These are phyloP conservation scores for Plasmodium berghei DNA, from an alignment of 169 alveolate species.

Conservation along the genomic window DNA sequence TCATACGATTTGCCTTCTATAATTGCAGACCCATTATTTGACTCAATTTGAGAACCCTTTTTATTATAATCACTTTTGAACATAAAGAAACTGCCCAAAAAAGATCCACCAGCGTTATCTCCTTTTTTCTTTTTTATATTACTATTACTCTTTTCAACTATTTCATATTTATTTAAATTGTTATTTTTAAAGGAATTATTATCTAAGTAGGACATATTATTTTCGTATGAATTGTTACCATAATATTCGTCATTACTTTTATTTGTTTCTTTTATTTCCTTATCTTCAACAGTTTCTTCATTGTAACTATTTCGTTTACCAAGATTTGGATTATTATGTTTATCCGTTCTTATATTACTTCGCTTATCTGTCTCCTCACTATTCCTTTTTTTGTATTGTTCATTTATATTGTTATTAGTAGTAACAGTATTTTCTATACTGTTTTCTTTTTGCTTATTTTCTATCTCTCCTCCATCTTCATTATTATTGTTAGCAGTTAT, in stretches of 20 bases:
- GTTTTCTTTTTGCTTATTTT: not conserved
- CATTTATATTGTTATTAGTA: not conserved
- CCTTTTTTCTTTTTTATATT: not conserved
- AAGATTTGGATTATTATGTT: not conserved
- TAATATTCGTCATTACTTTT: not conserved
- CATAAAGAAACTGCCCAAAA: slow-evolving; percentile 35
- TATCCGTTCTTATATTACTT: not conserved
- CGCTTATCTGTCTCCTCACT: not conserved
- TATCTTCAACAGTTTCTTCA: not conserved
- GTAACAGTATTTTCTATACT: not conserved
- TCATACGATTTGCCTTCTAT: slow-evolving; percentile 15
- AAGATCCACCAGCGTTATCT: slow-evolving; percentile 16
- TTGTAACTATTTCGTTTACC: not conserved
- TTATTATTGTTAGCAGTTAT: not conserved
- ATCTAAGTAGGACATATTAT: slow-evolving; percentile 2
- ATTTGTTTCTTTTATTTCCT: not conserved
- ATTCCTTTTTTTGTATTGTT: not conserved
- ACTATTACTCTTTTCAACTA: not conserved
- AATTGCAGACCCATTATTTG: slow-evolving; percentile 21
- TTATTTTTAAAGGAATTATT: not conserved
- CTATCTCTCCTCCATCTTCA: not conserved
- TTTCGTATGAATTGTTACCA: slow-evolving; percentile 1
- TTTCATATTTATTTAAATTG: not conserved
- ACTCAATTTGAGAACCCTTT: slow-evolving; percentile 20
- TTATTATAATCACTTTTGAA: slow-evolving; percentile 29